A percentile compares a stretch with the other conserved stretches of the same genome.
Evolutionary conservation across 208 protist genomes (phyloP).

Genomic region (Endotrypanum monterogeii): DNA sequence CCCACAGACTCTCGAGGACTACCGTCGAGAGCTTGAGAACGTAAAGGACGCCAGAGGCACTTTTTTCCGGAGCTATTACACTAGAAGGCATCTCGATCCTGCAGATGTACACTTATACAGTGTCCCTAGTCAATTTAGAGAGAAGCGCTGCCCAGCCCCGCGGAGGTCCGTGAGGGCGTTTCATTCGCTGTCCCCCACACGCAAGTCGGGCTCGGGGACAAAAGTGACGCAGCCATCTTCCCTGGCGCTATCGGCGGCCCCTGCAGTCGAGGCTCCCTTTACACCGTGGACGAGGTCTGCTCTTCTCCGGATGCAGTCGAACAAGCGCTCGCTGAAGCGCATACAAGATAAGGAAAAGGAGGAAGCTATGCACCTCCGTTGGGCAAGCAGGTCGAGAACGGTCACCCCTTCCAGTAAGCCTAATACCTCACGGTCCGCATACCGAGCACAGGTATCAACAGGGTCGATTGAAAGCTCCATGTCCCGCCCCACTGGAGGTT

Average conservation of each 20-base stretch:
- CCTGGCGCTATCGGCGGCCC: background rate
- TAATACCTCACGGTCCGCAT: background rate
- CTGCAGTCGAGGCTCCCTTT: slow-evolving; percentile 1
- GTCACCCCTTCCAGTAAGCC: background rate
- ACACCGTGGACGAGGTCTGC: slow-evolving; percentile 29
- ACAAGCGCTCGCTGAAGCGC: slow-evolving; percentile 16
- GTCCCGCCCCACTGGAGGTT: background rate
- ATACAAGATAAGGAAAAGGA: slow-evolving; percentile 13
- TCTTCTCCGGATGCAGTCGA: slow-evolving; percentile 28
- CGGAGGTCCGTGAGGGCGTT: background rate
- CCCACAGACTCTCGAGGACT: slow-evolving; percentile 20
- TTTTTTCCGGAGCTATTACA: slow-evolving; percentile 24
- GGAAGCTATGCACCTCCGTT: slow-evolving; percentile 10
- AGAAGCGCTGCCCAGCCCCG: slow-evolving; percentile 20
- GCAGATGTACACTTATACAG: slow-evolving; percentile 28
- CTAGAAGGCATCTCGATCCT: slow-evolving; percentile 21
- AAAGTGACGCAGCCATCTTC: background rate
- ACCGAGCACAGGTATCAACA: background rate
- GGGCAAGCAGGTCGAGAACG: background rate
- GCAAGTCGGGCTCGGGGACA: background rate
- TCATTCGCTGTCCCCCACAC: background rate
- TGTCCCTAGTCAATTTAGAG: slow-evolving; percentile 7
- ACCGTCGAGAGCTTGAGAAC: slow-evolving; percentile 28
- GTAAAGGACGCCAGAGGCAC: slow-evolving; percentile 14
- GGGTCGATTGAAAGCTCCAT: background rate